Evolutionary conservation across 192 early-diverging fungal species (phyloP), one percentile per base, ranked within the genome.

Genomic region (Geranomyces variabilis): DNA sequence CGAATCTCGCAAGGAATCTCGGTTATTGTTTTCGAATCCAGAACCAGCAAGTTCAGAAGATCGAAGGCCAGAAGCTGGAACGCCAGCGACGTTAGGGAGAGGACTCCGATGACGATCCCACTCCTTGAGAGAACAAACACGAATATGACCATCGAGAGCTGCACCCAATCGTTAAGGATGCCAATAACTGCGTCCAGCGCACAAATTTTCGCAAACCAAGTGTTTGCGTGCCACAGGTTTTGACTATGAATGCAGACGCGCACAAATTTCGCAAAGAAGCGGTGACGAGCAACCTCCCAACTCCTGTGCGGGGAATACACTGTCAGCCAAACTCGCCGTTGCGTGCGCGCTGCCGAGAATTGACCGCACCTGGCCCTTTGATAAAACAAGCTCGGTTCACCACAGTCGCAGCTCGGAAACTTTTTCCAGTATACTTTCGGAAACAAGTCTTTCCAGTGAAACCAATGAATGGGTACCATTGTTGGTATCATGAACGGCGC

Each of bases 361-460:
- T 19, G 12, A 12, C 19, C 12, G 12, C 46, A 14, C n/a, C n/a
- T n/a, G 14, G 56, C 56, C 13, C 73, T 53, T 63, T 75, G 74
- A 59, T 75, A 60, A 59, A 75, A 71, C 15, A 75, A 63, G 1
- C 56, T 61, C 29, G 53, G 74, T 63, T 75, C 74, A 7, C 69
- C 69, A 33, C 74, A 75, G 53, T 28, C 14, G 26, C 58, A 61
- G 34, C 8, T 7, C 9, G n/a, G 15, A 21, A 62, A 26, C 13
- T 57, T n/a, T 9, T 75, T 75, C 55, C 49, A 44, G 21, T 61
- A 61, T 30, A n/a, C 22, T 63, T 71, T 71, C 19, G 74, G 74
- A 7, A 75, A 14, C 3, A 75, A 63, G 41, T 75, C 74, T 41
- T 47, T 60, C 74, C 69, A 71, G 31, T 75, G 74, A 21, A 62